Evolutionary conservation across 768 basidiomycete genomes (phyloP), one percentile per base, ranked within the genome.

Genomic region (Serendipita sp.): DNA sequence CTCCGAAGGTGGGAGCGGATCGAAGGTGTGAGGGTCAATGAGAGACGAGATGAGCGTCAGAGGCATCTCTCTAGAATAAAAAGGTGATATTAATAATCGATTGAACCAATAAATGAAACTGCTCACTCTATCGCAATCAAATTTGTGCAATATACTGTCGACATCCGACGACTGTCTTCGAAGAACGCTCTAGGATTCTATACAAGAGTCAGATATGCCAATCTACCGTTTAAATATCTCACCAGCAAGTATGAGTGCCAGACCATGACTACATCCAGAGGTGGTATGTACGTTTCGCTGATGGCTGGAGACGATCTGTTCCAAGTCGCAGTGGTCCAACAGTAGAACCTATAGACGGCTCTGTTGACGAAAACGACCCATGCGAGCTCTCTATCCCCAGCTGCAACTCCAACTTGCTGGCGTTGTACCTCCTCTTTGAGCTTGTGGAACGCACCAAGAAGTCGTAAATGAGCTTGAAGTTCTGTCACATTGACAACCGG

Each of bases 141-240:
- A 1, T 24, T 24, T 24, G 24, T 24, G 24, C 24, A 24, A 24
- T 24, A 24, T 24, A 1, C 1, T 1, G 24, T 24, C 24, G 24
- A 24, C 24, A 24, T 24, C 24, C 24, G 24, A 1, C 24, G 24
- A 24, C 1, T 1, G 24, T 24, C 24, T 24, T 24, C 16, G 1
- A 11, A 15, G 24, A 54, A 24, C 1, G 30, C 16, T 11, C 30
- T 2, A 1, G 16, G 16, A 30, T 54, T 30, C 28, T 54, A 1
- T 15, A 16, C 1, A 24, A 28, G 16, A 54, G 16, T 30, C 15
- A 30, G 53, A 54, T 54, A 16, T 30, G 16, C 11, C 53, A 68
- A 65, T 65, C 66, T 68, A 67, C 66, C 66, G 67, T 18, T 66
- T 67, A 65, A 68, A 66, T 16, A 66, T 18, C 3, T 67, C 63